These are phyloP conservation scores for Trichomonascus vanleenenianus DNA, from an alignment of 805 yeast genomes.

Conservation along the genomic window DNA sequence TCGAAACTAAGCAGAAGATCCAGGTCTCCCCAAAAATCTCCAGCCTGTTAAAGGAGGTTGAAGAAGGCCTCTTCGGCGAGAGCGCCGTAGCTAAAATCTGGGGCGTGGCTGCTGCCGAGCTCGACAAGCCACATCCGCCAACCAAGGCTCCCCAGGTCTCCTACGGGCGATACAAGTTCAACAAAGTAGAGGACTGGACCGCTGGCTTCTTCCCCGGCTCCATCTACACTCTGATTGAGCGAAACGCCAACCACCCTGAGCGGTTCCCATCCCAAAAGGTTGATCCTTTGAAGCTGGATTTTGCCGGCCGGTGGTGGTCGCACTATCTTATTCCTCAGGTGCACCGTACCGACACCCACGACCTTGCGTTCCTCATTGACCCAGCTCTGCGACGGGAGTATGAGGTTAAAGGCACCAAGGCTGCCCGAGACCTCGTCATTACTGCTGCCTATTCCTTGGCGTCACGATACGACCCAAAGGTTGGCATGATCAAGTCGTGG, in stretches of 20 bases:
- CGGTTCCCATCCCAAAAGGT: neutral
- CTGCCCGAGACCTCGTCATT: conserved; percentile 18
- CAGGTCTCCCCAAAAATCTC: neutral
- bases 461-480: conserved; percentile 20
- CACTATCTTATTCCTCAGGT: conserved; percentile 8
- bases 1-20: too few relatives aligned
- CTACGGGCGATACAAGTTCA: neutral
- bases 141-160: neutral
- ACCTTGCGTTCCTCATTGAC: conserved; percentile 25
- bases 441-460: conserved; percentile 27
- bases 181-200: neutral
- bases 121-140: conserved; percentile 9
- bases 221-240: neutral
- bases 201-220: conserved; percentile 1
- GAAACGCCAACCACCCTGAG: conserved; percentile 6
- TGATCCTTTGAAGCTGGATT: neutral
- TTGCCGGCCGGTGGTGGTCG: conserved; percentile 9
- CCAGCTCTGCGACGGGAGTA: conserved; percentile 25
- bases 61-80: conserved; percentile 1
- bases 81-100: conserved; percentile 12
- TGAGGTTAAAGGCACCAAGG: conserved; percentile 15
- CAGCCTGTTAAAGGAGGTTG: neutral
- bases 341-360: conserved; percentile 25
- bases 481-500: conserved; percentile 27
- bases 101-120: conserved; percentile 12